Base-by-base conservation (phyloP, 2,329 filamentous ascomycete genomes). In the Colletotrichum sp. region DNA sequence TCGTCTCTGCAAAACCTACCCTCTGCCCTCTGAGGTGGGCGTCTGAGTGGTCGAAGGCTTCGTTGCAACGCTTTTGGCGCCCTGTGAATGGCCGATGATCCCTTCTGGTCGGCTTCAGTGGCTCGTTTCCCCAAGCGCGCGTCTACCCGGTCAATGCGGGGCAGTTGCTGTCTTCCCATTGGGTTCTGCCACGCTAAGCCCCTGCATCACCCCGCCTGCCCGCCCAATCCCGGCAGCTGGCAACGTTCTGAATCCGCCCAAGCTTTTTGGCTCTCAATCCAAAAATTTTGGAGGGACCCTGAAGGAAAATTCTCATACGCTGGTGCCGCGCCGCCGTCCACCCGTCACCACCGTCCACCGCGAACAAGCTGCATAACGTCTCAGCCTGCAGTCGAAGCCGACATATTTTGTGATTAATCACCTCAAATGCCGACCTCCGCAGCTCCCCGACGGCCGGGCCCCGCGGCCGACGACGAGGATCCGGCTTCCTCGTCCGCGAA, bases 71-170 rank as follows among this genome's bases (percentile, higher is more conserved):
- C 57, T 62, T 51, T 62, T 69, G 55, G 15, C 66, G 59, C 33
- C 27, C 11, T 61, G 58, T 66, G 31, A 62, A 33, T 61, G 51
- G 58, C 36, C 29, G 31, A 36, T 64, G 15, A 34, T 58, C 31
- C n/a, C 27, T 29, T 47, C 18, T 64, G 57, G 24, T 58, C 36
- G 27, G 33, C 47, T 27, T 66, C 31, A 57, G 31, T 54, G 43
- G 68, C 62, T 54, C 34, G 70, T 69, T 74, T 71, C 72, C 27
- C 72, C 64, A 75, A 70, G 74, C 74, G 74, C 74, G 74, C 74
- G 74, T 75, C 63, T 74, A 74, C 54, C 29, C 18, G 21, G 24
- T 54, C 38, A 51, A 69, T 64, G 47, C 47, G 57, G 63, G 15
- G 38, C 36, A 18, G 16, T 59, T 59, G 8, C 47, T 57, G 64